Conservation (phyloP, 1,284 basidiomycete species). For the Chondrostereum purpureum region DNA sequence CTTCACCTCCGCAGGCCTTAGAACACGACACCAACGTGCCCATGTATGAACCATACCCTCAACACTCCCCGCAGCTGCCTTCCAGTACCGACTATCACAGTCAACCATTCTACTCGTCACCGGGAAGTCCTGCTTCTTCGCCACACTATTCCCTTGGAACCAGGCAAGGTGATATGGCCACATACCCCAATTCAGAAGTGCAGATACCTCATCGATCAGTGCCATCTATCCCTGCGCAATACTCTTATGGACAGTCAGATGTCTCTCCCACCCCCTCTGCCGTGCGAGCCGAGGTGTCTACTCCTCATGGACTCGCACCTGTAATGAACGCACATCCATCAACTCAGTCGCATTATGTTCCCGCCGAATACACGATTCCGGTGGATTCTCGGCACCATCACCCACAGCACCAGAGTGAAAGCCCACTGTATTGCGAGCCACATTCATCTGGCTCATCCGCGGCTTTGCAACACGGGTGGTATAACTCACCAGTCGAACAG, state of each 20-base stretch:
- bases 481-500: too few species aligned
- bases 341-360: too few species aligned
- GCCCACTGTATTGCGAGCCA: too few species aligned
- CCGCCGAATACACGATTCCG: too few species aligned
- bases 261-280: background rate
- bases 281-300: background rate
- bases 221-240: background rate
- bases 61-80: background rate
- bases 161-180: background rate
- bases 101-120: background rate
- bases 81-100: too few species aligned
- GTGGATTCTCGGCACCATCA: too few species aligned
- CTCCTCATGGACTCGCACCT: background rate
- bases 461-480: too few species aligned
- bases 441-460: too few species aligned
- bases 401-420: too few species aligned
- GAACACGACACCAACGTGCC: background rate
- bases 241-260: background rate
- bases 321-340: background rate
- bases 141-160: background rate
- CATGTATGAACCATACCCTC: background rate
- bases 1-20: slow-evolving; percentile 27
- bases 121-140: background rate
- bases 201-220: background rate
- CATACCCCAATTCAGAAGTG: background rate